These are phyloP conservation scores for Glycine tomentella DNA, from an alignment of 306 rosid species.

Conservation along the genomic window DNA sequence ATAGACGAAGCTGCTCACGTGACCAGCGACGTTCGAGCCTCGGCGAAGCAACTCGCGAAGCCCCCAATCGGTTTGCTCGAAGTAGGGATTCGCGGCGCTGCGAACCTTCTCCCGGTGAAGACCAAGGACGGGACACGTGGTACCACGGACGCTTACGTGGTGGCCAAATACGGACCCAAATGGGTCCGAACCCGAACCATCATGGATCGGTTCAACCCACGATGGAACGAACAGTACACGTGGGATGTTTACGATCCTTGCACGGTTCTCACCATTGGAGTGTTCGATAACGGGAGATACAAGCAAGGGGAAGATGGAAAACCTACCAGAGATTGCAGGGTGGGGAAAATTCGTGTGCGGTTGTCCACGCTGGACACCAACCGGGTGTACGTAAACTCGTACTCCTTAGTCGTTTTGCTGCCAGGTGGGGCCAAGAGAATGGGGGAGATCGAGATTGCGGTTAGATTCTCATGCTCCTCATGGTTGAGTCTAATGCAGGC, in stretches of 20 bases:
- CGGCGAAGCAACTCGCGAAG: slow-evolving; percentile 71
- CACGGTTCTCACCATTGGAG: slow-evolving; percentile 78
- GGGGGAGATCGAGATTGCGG: slow-evolving; percentile 88
- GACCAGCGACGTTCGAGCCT: slow-evolving; percentile 84
- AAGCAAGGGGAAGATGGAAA: slow-evolving; percentile 60
- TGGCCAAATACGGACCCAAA: slow-evolving; percentile 83
- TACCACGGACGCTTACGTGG: slow-evolving; percentile 80
- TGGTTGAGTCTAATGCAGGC: slow-evolving; percentile 83
- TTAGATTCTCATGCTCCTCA: slow-evolving; percentile 76
- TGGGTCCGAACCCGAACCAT: slow-evolving; percentile 90
- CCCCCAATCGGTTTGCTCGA: slow-evolving; percentile 78
- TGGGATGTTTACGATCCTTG: slow-evolving; percentile 92
- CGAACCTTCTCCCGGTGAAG: slow-evolving; percentile 75
- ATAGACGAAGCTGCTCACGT: slow-evolving; percentile 85
- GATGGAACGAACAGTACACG: slow-evolving; percentile 92
- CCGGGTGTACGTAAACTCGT: slow-evolving; percentile 67
- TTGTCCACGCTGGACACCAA: slow-evolving; percentile 77
- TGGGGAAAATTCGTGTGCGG: slow-evolving; percentile 77
- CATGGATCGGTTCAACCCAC: slow-evolving; percentile 76
- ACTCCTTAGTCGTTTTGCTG: slow-evolving; percentile 66
- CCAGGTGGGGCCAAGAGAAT: slow-evolving; percentile 87
- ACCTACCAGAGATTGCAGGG: slow-evolving; percentile 61
- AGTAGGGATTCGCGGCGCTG: slow-evolving; percentile 85
- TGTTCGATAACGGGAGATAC: slow-evolving; percentile 80
- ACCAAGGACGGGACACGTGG: slow-evolving; percentile 76